Evolutionary conservation across 805 yeast species (phyloP), one percentile per base, ranked within the genome.

Genomic region (Torulaspora delbrueckii): DNA sequence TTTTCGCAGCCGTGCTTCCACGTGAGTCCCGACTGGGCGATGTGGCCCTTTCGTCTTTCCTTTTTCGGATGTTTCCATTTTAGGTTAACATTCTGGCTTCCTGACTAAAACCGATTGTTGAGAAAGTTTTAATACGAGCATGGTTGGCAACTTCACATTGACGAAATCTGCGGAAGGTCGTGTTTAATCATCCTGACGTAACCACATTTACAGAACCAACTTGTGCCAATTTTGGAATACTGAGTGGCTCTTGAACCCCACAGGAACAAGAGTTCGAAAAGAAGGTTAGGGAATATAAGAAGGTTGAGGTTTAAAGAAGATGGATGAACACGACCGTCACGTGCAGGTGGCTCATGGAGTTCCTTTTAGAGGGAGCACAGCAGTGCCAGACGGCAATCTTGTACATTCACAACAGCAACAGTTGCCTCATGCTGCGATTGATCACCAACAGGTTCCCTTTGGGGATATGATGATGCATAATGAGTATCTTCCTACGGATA

Each of bases 391-490:
- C 12, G 10, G 19, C 19, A 31, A 31, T 16, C 12, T 9, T 9
- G 34, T 31, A 14, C 19, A 12, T 27, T 10, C 14, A 16, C 12
- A 13, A 5, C 34, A 26, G 13, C 43, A 23, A 9, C 37, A 24
- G 13, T 9, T 32, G 25, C 37, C 43, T 2, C 37, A 32, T 24
- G 37, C 23, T 14, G 24, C 30, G 14, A 8, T 24, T 3, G 37
- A 40, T 6, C 35, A 34, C 8, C 30, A 35, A 13, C 41, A 30
- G 23, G 30, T 22, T 2, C 14, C 18, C 10, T 37, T 42, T 24
- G 41, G 42, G 28, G 42, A 43, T 18, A 31, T 43, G 7, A 22
- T 37, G 35, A 37, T 43, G 46, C 14, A 37, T 22, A 23, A 42
- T 8, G 43, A 25, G 19, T 43, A 30, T 32, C 32, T 28, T 7